phyloP scores from a whole-genome alignment of 2,329 filamentous ascomycete genomes.

The Penicillium crustosum region DNA sequence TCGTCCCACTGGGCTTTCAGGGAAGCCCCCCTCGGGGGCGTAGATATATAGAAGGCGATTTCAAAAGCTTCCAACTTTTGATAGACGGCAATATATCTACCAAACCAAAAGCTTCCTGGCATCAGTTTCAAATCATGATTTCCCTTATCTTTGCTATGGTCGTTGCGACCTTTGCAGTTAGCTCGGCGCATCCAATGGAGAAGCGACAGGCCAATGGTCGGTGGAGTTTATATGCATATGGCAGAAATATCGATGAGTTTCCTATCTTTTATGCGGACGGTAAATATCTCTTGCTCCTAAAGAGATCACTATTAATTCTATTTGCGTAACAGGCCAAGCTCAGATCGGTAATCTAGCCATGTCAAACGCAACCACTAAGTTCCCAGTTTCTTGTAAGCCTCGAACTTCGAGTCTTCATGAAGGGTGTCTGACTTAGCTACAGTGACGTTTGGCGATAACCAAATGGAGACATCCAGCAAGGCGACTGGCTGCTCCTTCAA shows the following conservation, averaged over 20 bases:
- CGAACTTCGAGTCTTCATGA: background rate
- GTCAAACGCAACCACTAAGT: conserved; percentile 8
- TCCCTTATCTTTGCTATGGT: background rate
- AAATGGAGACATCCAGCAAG: too few species aligned
- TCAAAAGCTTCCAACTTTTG: background rate
- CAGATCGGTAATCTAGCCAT: conserved; percentile 7
- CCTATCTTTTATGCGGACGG: conserved; percentile 3
- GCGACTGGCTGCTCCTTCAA: too few species aligned
- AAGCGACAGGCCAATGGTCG: background rate
- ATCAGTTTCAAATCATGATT: background rate
- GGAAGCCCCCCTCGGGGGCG: background rate
- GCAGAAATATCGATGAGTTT: background rate
- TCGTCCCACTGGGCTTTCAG: background rate
- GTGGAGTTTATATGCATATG: conserved; percentile 1
- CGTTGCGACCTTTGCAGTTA: background rate
- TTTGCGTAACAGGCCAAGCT: background rate
- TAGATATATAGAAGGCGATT: background rate
- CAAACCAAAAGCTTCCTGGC: background rate
- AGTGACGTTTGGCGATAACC: background rate
- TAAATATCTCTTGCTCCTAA: background rate
- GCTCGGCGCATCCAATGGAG: background rate
- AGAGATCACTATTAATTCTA: background rate
- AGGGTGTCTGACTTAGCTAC: background rate
- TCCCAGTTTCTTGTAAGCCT: background rate
- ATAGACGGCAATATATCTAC: background rate